A percentile compares a stretch with the other conserved stretches of the same genome.
Conservation (phyloP, 2,329 filamentous ascomycete species). For the Diplodia corticola region DNA sequence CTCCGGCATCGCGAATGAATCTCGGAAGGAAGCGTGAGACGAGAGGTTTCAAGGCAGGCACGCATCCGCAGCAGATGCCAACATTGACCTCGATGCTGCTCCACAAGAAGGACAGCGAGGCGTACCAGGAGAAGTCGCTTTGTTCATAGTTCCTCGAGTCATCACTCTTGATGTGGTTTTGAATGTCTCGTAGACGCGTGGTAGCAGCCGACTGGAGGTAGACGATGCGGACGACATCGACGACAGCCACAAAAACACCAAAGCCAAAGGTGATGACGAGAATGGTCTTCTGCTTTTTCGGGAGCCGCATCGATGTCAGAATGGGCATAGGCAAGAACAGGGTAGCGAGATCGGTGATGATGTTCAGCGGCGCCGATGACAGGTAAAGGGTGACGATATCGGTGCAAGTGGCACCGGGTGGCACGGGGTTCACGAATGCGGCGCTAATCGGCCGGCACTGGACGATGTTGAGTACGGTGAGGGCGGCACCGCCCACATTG, state of each 20-base stretch:
- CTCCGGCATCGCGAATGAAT: conserved; percentile 52
- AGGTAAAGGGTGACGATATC: conserved; percentile 66
- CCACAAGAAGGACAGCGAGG: conserved; percentile 88
- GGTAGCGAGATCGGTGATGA: conserved; percentile 86
- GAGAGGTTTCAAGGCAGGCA: conserved; percentile 88
- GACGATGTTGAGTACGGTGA: conserved; percentile 85
- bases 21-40: conserved; percentile 63
- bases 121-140: conserved; percentile 66
- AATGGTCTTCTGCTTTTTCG: conserved; percentile 82
- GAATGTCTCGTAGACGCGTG: conserved; percentile 47
- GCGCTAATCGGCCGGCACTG: conserved; percentile 77
- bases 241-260: conserved; percentile 81
- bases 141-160: conserved; percentile 42
- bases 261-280: conserved; percentile 82
- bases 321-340: conserved; percentile 86
- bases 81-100: conserved; percentile 88
- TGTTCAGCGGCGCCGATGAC: conserved; percentile 82
- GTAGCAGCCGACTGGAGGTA: conserved; percentile 75
- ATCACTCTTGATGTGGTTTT: conserved; percentile 31
- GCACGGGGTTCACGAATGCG: conserved; percentile 59
- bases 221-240: conserved; percentile 87
- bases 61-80: conserved; percentile 85
- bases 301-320: conserved; percentile 80
- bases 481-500: conserved; percentile 72
- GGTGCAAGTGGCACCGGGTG: conserved; percentile 54